Percentiles rank a stretch among this genome's conserved stretches.
phyloP scores from a whole-genome alignment of 768 basidiomycete species.

The Flagelloscypha sp. region DNA sequence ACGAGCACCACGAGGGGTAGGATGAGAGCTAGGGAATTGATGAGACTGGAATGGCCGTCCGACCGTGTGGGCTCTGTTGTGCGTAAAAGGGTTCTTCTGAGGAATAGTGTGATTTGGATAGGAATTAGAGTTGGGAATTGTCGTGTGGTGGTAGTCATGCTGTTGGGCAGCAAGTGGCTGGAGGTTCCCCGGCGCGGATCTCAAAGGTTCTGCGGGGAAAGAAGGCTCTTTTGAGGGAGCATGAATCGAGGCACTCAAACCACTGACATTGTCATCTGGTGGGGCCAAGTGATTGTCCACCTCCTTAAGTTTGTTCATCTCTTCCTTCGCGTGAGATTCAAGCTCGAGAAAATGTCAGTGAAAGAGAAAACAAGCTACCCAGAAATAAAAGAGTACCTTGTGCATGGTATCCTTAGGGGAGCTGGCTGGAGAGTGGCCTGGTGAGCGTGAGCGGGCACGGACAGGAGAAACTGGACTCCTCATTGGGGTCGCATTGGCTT shows the following conservation, averaged over 20 bases:
- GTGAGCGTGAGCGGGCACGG: no score
- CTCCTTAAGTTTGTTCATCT: neutral
- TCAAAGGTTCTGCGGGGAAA: conserved; percentile 27
- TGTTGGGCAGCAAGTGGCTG: conserved; percentile 6
- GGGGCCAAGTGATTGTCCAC: no score
- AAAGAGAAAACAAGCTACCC: no score
- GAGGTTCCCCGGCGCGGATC: no score
- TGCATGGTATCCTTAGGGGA: no score
- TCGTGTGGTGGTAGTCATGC: no score
- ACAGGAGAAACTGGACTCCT: no score
- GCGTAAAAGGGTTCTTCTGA: conserved; percentile 28
- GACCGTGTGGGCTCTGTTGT: conserved; percentile 51
- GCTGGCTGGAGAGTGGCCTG: no score
- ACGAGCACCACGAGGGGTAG: conserved; percentile 23
- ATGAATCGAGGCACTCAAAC: conserved; percentile 59
- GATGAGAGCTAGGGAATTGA: conserved; percentile 20
- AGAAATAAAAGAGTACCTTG: no score
- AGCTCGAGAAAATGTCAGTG: neutral
- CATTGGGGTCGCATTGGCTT: no score
- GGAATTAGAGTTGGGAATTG: conserved; percentile 17
- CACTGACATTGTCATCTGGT: no score
- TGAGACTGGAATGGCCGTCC: conserved; percentile 30
- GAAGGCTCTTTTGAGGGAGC: conserved; percentile 36
- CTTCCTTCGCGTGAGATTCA: neutral
- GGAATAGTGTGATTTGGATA: conserved; percentile 18